Base-by-base conservation (phyloP, 192 early-diverging fungal genomes). In the Podila epigama region DNA sequence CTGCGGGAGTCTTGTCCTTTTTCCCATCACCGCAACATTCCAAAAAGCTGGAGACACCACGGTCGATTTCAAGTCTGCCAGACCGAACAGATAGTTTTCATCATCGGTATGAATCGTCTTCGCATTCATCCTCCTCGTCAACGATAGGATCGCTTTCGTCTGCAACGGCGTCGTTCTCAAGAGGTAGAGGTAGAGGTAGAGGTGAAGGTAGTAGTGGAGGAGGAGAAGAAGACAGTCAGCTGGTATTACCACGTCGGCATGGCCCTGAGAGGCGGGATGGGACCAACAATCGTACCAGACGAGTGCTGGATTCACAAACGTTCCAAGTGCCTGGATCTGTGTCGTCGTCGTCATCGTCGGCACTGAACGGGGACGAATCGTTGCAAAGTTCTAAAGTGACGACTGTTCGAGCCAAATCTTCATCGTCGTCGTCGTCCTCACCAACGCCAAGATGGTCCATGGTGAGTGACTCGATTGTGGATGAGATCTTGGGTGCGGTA, bases 401-500 rank as follows among this genome's bases (percentile, higher is more conserved):
- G n/a, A 22, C 63, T 0, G 50, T 67, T 7, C 63, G 63, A 4
- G 31, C 56, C 31, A 63, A 58, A 10, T 37, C 53, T 2, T 36
- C 36, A 18, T 18, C 51, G 39, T 22, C 4, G 16, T 9, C 56
- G 42, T 33, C 58, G 48, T 51, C 32, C 58, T 20, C 58, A 75
- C n/a, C n/a, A n/a, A n/a, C n/a, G 25, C 44, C 44, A 31, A 68
- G 53, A 51, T 77, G 65, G 73, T 77, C 73, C 3, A 22, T 53
- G 10, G 68, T 77, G 66, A 60, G 73, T n/a, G 73, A 77, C 29
- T 68, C 73, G 0, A 31, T 77, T 18, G 73, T 77, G 31, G 73
- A 77, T 11, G 66, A 77, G 15, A 20, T 77, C 9, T 36, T 77
- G 37, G 66, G 73, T 1, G 73, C 73, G 1, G 73, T 77, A 9